Conservation (phyloP, 805 yeast genomes). For the Zygosaccharomyces kombuchaensis region DNA sequence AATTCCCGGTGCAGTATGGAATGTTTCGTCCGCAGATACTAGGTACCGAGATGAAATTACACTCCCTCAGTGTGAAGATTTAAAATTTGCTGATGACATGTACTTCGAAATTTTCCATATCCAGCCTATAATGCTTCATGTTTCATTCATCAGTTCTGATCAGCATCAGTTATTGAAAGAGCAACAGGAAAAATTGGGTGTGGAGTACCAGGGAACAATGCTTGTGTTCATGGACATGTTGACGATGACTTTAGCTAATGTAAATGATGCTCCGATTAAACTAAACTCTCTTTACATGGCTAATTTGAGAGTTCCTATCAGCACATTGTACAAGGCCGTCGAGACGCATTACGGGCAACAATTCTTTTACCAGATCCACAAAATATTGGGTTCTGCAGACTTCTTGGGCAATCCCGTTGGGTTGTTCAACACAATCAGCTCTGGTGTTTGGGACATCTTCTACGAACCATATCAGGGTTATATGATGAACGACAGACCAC, state of each 20-base stretch:
- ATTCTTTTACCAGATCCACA: conserved; percentile 85
- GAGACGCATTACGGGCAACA: conserved; percentile 88
- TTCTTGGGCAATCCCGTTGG: conserved; percentile 97
- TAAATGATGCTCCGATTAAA: conserved; percentile 93
- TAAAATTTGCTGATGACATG: conserved; percentile 60
- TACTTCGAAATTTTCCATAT: conserved; percentile 90
- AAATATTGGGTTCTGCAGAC: conserved; percentile 93
- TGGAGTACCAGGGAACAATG: conserved; percentile 49
- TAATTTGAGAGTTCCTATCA: conserved; percentile 81
- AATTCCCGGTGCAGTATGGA: conserved; percentile 81
- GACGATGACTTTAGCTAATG: conserved; percentile 95
- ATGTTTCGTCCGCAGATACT: conserved; percentile 40
- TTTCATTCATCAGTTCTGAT: conserved; percentile 90
- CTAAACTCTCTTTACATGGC: conserved; percentile 84
- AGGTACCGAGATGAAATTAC: conserved; percentile 57
- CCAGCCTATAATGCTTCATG: conserved; percentile 84
- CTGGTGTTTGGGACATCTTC: conserved; percentile 94
- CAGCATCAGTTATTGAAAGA: conserved; percentile 62
- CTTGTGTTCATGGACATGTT: conserved; percentile 77
- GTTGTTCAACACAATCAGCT: conserved; percentile 82
- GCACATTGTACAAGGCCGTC: conserved; percentile 63
- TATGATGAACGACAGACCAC: conserved; percentile 90
- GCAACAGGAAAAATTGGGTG: conserved; percentile 30
- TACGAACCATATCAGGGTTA: conserved; percentile 97
- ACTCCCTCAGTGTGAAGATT: conserved; percentile 66